phyloP scores from a whole-genome alignment of 257 asterid genomes.

The Solanum etuberosum region DNA sequence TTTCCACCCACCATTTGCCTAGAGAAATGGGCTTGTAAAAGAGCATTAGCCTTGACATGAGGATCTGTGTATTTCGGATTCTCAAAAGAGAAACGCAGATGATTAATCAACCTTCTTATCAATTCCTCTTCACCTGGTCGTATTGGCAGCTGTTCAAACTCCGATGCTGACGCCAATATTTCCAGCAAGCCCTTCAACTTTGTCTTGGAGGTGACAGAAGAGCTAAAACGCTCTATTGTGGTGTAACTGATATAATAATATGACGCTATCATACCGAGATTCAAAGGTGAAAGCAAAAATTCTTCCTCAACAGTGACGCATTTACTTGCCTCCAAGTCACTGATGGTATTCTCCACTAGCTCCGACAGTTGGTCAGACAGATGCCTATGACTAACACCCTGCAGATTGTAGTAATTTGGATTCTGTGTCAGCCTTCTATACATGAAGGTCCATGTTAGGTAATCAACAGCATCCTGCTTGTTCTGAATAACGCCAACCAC shows the following conservation, averaged over 20 bases:
- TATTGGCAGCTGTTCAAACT: slow-evolving; percentile 23
- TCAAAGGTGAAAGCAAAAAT: slow-evolving; percentile 18
- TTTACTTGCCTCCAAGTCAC: slow-evolving; percentile 30
- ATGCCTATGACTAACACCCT: slow-evolving; percentile 32
- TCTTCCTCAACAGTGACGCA: slow-evolving; percentile 25
- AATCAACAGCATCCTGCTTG: slow-evolving; percentile 41
- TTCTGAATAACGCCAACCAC: slow-evolving; percentile 32
- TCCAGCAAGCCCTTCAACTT: slow-evolving; percentile 33
- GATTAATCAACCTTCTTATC: slow-evolving; percentile 27
- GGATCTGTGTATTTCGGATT: slow-evolving; percentile 24
- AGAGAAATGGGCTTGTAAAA: slow-evolving; percentile 31
- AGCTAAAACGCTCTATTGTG: slow-evolving; percentile 34
- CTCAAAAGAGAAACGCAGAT: slow-evolving; percentile 27
- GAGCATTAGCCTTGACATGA: slow-evolving; percentile 31
- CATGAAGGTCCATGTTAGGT: slow-evolving; percentile 36
- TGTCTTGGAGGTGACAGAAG: slow-evolving; percentile 24
- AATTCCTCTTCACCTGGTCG: slow-evolving; percentile 37
- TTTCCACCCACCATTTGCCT: slow-evolving; percentile 24
- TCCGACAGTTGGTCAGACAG: slow-evolving; percentile 32
- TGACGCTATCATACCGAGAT: slow-evolving; percentile 38
- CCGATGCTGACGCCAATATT: slow-evolving; percentile 31
- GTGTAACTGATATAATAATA: slow-evolving; percentile 34
- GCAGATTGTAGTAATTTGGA: slow-evolving; percentile 34
- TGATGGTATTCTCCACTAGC: slow-evolving; percentile 26
- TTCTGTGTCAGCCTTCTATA: slow-evolving; percentile 34